A percentile compares a stretch with the other conserved stretches of the same genome.
These are phyloP conservation scores for Benincasa hispida DNA, from an alignment of 306 rosid species.

Conservation along the genomic window DNA sequence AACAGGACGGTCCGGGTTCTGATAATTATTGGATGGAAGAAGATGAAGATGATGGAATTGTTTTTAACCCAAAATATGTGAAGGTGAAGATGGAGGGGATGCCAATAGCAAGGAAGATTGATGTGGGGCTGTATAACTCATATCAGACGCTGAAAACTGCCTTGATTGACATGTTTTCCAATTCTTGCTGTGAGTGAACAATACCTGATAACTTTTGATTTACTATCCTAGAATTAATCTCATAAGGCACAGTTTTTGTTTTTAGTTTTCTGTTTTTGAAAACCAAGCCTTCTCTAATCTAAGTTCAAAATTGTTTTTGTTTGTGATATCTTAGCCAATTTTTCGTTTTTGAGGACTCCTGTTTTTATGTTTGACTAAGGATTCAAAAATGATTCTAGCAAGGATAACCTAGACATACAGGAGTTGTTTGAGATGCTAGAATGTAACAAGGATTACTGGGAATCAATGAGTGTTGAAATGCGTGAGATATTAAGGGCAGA, in stretches of 20 bases:
- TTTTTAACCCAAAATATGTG: constrained; percentile 30
- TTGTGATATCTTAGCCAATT: background rate
- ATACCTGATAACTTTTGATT: background rate
- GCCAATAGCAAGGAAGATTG: constrained; percentile 52
- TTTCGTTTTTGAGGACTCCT: background rate
- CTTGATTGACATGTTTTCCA: constrained; percentile 47
- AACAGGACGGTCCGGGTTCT: constrained; percentile 10
- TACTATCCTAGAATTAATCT: background rate
- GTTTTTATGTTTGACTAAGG: background rate
- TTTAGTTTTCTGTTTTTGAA: background rate
- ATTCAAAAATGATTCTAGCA: background rate
- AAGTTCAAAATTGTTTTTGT: background rate
- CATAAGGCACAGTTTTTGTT: background rate
- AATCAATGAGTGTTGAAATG: too few relatives aligned
- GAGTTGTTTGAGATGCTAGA: too few relatives aligned
- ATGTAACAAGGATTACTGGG: too few relatives aligned
- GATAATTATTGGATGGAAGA: constrained; percentile 9
- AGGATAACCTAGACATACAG: background rate
- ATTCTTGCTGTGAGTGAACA: constrained; percentile 21
- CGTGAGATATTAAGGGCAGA: too few relatives aligned
- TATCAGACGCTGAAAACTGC: constrained; percentile 35
- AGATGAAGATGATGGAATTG: constrained; percentile 17
- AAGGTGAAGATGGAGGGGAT: constrained; percentile 89
- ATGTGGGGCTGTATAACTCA: constrained; percentile 41
- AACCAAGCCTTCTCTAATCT: background rate